These are phyloP conservation scores for Neofusicoccum ribis DNA, from an alignment of 2,329 filamentous ascomycete genomes.

Conservation along the genomic window DNA sequence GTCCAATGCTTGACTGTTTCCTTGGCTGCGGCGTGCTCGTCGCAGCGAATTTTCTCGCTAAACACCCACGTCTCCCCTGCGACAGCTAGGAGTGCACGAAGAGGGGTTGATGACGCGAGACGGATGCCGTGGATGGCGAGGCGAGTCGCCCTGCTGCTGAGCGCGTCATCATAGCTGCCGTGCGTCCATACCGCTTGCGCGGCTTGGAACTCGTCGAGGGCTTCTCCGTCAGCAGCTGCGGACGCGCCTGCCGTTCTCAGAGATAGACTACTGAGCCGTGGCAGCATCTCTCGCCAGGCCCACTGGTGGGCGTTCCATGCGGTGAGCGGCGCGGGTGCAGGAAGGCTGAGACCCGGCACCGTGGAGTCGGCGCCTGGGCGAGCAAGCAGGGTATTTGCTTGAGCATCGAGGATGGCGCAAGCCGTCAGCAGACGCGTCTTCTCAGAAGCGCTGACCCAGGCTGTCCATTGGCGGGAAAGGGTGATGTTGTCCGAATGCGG, in stretches of 20 bases:
- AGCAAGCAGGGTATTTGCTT: constrained; percentile 24
- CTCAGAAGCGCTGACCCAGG: constrained; percentile 34
- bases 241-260: constrained; percentile 21
- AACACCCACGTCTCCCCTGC: constrained; percentile 49
- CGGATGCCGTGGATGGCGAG: neutral
- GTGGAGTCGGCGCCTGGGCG: constrained; percentile 9
- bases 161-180: neutral
- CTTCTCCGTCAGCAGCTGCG: neutral
- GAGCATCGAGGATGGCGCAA: constrained; percentile 45
- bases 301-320: constrained; percentile 39
- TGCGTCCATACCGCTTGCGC: constrained; percentile 3
- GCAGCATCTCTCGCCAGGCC: constrained; percentile 7
- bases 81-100: constrained; percentile 45
- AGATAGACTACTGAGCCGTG: constrained; percentile 8
- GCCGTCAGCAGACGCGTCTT: constrained; percentile 41
- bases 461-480: constrained; percentile 31
- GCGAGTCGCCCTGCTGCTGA: constrained; percentile 1
- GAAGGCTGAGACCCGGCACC: constrained; percentile 34
- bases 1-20: constrained; percentile 39
- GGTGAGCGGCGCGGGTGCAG: constrained; percentile 35
- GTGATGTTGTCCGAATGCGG: constrained; percentile 24
- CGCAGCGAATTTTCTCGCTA: constrained; percentile 39
- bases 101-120: constrained; percentile 25
- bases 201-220: constrained; percentile 7
- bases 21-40: constrained; percentile 33